phyloP scores from a whole-genome alignment of 1,284 basidiomycete species.

The Microbotryum intermedium region DNA sequence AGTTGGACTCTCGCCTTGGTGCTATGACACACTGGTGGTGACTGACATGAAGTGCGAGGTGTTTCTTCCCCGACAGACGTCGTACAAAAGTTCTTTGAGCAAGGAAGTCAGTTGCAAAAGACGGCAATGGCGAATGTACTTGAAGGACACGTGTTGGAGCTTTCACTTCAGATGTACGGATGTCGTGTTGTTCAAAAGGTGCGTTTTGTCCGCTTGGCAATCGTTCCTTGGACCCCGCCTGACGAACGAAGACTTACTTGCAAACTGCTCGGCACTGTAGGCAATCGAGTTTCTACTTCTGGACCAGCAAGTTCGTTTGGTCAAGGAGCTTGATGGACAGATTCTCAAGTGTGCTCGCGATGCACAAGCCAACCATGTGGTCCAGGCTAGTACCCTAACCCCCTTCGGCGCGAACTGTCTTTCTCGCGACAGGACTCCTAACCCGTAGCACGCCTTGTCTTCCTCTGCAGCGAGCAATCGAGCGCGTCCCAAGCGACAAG shows the following conservation, averaged over 20 bases:
- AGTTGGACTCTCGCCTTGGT: conserved; percentile 40
- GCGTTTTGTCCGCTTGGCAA: neutral
- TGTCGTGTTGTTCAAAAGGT: conserved; percentile 52
- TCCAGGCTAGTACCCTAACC: conserved; percentile 41
- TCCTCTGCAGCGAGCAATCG: conserved; percentile 73
- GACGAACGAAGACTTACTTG: neutral
- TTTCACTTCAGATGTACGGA: conserved; percentile 91
- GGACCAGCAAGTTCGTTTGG: conserved; percentile 66
- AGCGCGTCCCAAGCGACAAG: conserved; percentile 66
- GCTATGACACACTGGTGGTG: neutral
- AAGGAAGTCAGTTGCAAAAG: conserved; percentile 65
- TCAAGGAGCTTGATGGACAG: conserved; percentile 70
- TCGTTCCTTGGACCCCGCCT: neutral
- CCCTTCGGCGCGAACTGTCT: conserved; percentile 26
- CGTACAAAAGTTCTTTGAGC: conserved; percentile 90
- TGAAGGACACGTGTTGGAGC: conserved; percentile 65
- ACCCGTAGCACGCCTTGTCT: conserved; percentile 38
- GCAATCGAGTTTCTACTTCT: conserved; percentile 73
- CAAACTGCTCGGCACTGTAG: conserved; percentile 40
- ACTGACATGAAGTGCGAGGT: neutral
- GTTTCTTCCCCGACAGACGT: conserved; percentile 48
- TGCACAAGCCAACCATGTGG: conserved; percentile 89
- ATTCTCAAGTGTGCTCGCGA: conserved; percentile 84
- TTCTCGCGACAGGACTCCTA: neutral
- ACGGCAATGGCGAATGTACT: conserved; percentile 62